Conservation (phyloP, 345 rosid genomes). For the Citrus hindsii region DNA sequence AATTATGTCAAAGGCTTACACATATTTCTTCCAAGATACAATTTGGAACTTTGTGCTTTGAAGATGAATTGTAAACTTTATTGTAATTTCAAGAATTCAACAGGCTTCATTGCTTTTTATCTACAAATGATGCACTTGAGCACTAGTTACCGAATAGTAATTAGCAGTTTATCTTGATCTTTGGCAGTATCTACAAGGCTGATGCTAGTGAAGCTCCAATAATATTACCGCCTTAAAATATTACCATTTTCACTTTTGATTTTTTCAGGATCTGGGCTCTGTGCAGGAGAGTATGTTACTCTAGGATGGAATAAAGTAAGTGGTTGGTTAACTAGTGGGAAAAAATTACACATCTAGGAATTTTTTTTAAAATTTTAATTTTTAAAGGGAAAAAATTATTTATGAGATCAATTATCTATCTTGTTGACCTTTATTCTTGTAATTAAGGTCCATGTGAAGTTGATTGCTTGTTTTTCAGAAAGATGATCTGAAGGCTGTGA, state of each 20-base stretch:
- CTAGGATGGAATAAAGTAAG: slow-evolving; percentile 77
- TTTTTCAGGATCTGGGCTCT: slow-evolving; percentile 88
- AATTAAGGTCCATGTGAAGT: slow-evolving; percentile 11
- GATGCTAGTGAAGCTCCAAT: slow-evolving; percentile 96
- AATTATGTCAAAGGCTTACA: too few relatives aligned
- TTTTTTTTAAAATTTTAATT: neutral
- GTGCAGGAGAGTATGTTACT: slow-evolving; percentile 83
- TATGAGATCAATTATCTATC: too few relatives aligned
- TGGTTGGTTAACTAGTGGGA: slow-evolving; percentile 13
- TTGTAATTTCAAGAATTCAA: neutral
- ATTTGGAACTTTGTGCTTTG: neutral
- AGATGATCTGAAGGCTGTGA: slow-evolving; percentile 82
- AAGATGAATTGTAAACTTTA: neutral
- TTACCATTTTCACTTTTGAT: slow-evolving; percentile 84
- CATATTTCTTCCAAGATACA: neutral
- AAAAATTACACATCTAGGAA: neutral
- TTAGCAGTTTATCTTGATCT: slow-evolving; percentile 24
- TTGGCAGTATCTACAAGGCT: slow-evolving; percentile 84
- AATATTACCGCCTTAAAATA: slow-evolving; percentile 78
- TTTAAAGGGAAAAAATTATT: neutral
- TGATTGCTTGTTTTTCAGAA: slow-evolving; percentile 47
- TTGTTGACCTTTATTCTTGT: neutral
- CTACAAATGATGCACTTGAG: neutral
- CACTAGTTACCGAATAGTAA: slow-evolving; percentile 12
- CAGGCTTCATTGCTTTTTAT: neutral